Conservation (phyloP, 106 monocot genomes). For the Hemerocallis citrina region DNA sequence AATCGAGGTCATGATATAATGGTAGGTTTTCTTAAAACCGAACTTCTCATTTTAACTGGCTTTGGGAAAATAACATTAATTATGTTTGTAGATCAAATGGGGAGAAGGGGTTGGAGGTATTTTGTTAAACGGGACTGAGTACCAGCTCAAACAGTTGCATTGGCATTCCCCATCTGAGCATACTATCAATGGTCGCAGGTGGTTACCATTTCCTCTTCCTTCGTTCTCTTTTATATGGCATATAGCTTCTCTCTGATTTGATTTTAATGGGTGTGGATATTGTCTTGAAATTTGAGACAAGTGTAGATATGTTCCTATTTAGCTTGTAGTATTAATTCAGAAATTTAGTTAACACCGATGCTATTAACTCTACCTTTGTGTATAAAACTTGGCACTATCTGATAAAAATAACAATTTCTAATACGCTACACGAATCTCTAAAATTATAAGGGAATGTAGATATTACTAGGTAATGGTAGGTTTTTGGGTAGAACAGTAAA, state of each 20-base stretch:
- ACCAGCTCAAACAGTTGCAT: constrained; percentile 6
- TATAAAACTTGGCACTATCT: no score
- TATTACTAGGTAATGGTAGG: no score
- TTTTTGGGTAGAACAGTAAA: no score
- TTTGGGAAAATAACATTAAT: not conserved
- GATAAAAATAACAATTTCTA: no score
- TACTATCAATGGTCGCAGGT: constrained; percentile 11
- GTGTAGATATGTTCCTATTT: not conserved
- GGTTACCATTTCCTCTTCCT: not conserved
- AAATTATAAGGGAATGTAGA: no score
- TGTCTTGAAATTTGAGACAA: not conserved
- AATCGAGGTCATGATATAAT: constrained; percentile 73
- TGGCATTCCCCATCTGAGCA: constrained; percentile 16
- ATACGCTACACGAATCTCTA: no score
- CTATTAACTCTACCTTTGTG: no score
- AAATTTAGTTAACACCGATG: not conserved
- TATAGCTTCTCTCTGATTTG: not conserved
- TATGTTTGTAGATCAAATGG: constrained; percentile 14
- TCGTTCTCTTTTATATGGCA: not conserved
- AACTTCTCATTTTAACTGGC: not conserved
- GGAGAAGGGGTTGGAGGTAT: constrained; percentile 6
- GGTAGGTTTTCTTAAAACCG: constrained; percentile 11
- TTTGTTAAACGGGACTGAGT: constrained; percentile 11
- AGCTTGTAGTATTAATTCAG: not conserved
- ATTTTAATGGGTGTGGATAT: no score